These are phyloP conservation scores for Naganishia cerealis DNA, from an alignment of 1,284 basidiomycete species.

Conservation along the genomic window DNA sequence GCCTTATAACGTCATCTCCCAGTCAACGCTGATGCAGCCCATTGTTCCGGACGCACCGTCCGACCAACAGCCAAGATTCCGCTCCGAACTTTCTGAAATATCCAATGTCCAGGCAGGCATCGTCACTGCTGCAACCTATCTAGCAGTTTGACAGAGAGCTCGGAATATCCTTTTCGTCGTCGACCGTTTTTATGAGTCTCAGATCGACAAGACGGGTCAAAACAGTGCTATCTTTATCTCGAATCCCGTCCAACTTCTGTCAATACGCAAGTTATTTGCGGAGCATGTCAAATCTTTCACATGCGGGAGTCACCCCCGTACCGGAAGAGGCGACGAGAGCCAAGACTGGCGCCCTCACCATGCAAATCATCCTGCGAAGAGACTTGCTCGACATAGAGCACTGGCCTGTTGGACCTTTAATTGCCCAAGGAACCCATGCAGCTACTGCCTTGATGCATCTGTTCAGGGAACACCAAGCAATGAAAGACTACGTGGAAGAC, in stretches of 20 bases:
- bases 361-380: conserved; percentile 54
- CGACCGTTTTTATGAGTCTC: not conserved
- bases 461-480: conserved; percentile 42
- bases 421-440: conserved; percentile 58
- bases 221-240: not conserved
- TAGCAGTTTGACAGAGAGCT: not conserved
- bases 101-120: too few species aligned
- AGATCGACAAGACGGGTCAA: not conserved
- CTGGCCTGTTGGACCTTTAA: conserved; percentile 58
- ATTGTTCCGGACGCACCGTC: not conserved
- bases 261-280: not conserved
- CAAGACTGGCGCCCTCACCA: conserved; percentile 47
- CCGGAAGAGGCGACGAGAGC: conserved; percentile 2
- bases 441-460: conserved; percentile 53
- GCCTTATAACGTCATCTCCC: not conserved
- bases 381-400: conserved; percentile 48
- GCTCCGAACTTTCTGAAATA: not conserved
- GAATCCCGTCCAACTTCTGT: not conserved
- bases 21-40: conserved; percentile 2
- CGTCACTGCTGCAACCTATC: not conserved
- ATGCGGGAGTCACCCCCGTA: not conserved
- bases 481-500: conserved; percentile 46
- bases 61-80: not conserved
- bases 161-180: not conserved
- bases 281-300: conserved; percentile 5